These are phyloP conservation scores for Neofusicoccum sp. DNA, from an alignment of 2,329 filamentous ascomycete genomes.

Conservation along the genomic window DNA sequence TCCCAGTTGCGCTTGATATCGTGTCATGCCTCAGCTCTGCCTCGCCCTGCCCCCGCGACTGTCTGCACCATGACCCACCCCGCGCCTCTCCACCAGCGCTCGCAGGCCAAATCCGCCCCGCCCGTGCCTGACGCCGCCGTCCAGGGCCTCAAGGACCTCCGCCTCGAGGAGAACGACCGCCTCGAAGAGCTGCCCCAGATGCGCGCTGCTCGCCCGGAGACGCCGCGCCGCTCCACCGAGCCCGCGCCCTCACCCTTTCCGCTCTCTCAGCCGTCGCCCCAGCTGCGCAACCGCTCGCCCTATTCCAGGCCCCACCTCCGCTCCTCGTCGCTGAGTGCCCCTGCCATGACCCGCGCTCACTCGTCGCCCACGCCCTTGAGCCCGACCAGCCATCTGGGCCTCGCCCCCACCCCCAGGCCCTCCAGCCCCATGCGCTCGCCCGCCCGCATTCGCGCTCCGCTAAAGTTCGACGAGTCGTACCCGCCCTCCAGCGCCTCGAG, in stretches of 20 bases:
- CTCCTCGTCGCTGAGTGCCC: constrained; percentile 48
- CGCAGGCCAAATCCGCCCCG: constrained; percentile 12
- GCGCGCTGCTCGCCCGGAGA: constrained; percentile 32
- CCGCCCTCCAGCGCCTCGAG: constrained; percentile 24
- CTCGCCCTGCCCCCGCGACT: background rate
- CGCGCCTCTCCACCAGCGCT: background rate
- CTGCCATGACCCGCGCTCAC: constrained; percentile 52
- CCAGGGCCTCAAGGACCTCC: constrained; percentile 11
- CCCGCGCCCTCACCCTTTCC: constrained; percentile 35
- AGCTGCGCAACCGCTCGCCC: constrained; percentile 50
- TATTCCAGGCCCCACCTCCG: constrained; percentile 51
- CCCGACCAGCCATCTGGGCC: constrained; percentile 33
- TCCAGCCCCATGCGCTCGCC: constrained; percentile 47
- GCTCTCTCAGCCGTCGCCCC: constrained; percentile 33
- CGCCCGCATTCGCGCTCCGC: constrained; percentile 46
- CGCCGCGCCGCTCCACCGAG: constrained; percentile 43
- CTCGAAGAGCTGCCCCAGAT: constrained; percentile 13
- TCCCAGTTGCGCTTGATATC: constrained; percentile 18
- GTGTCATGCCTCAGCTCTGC: constrained; percentile 17
- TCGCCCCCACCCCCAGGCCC: constrained; percentile 39
- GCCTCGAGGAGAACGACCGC: constrained; percentile 14
- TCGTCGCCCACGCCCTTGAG: constrained; percentile 48
- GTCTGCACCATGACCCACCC: constrained; percentile 7
- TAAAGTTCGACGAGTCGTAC: constrained; percentile 34
- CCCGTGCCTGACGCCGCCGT: constrained; percentile 12